Percentiles rank a stretch among this genome's conserved stretches.
These are phyloP conservation scores for Coemansia sp. DNA, from an alignment of 192 early-diverging fungal genomes.

Conservation along the genomic window DNA sequence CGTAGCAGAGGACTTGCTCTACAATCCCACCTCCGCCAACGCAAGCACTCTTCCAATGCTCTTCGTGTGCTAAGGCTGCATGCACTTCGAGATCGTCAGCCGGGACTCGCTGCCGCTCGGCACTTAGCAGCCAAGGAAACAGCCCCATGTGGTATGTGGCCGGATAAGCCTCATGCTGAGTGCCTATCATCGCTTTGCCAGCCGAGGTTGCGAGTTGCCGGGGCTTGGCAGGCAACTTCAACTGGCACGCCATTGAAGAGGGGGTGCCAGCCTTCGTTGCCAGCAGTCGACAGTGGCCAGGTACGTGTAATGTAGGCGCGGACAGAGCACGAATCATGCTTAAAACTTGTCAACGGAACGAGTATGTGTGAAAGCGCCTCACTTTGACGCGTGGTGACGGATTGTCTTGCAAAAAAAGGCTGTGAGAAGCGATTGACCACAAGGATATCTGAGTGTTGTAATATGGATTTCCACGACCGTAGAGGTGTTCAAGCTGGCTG, in stretches of 20 bases:
- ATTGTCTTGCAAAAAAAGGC: background rate
- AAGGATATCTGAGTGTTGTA: background rate
- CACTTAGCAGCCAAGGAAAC: constrained; percentile 50
- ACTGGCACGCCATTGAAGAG: background rate
- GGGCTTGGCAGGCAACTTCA: background rate
- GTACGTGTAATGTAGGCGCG: background rate
- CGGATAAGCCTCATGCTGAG: background rate
- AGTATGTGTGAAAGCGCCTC: background rate
- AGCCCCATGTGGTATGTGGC: constrained; percentile 9
- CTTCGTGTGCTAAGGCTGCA: background rate
- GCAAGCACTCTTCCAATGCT: background rate
- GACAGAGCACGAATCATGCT: background rate
- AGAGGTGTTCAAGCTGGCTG: background rate
- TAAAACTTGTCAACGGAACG: background rate
- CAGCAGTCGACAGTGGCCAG: background rate
- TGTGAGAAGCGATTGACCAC: background rate
- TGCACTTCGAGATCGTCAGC: constrained; percentile 31
- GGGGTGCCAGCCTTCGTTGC: background rate
- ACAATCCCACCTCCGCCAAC: background rate
- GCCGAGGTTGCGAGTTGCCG: background rate
- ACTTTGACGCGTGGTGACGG: background rate
- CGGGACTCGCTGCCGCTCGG: constrained; percentile 46
- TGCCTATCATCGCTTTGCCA: background rate
- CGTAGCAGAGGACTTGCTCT: background rate
- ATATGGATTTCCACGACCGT: background rate